Base-by-base conservation (phyloP, 495 filamentous ascomycete genomes). In the Talaromyces thailandensis region DNA sequence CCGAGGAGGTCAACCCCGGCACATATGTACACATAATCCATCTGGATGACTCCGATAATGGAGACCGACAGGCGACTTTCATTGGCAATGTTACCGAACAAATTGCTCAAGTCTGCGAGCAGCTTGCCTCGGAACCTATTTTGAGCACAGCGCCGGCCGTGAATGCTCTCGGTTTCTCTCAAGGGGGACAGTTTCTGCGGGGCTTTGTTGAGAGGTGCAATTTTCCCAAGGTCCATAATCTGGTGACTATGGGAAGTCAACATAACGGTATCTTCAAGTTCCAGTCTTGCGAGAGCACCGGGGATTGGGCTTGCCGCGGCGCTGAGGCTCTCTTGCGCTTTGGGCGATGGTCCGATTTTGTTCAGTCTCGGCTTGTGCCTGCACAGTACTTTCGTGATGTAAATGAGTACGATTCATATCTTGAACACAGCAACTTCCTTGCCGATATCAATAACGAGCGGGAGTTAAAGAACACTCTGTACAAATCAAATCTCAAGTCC, bases 401-500 rank as follows among this genome's bases (percentile, higher is more conserved):
- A 0, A 77, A 73, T 2, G 82, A 91, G 64, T 72, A 90, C 61
- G 87, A 88, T 4, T 68, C 73, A 32, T 98, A 97, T 71, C 80
- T 97, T 18, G 86, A 89, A 67, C 64, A 87, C 70, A 94, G 90
- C 70, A 95, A 93, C 68, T 96, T 93, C 72, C 79, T 99, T n/a
- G 94, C 93, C n/a, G 93, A 98, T 72, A 87, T 98, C 73, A 99
- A 99, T 75, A 97, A 96, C 70, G 94, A 98, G 82, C 81, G 95
- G 2, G 71, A 52, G 18, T 25, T 69, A 59, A 96, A 93, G 81
- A 96, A 93, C 65, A 66, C 70, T 50, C 81, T 75, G 7, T 98
- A 98, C 72, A 86, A 81, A 71, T 72, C 81, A 67, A 88, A 92
- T 71, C 70, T 99, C 60, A 79, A 73, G 28, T 74, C 69, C 55